Base-by-base conservation (phyloP, 192 early-diverging fungal genomes). In the Backusella psychrophila region DNA sequence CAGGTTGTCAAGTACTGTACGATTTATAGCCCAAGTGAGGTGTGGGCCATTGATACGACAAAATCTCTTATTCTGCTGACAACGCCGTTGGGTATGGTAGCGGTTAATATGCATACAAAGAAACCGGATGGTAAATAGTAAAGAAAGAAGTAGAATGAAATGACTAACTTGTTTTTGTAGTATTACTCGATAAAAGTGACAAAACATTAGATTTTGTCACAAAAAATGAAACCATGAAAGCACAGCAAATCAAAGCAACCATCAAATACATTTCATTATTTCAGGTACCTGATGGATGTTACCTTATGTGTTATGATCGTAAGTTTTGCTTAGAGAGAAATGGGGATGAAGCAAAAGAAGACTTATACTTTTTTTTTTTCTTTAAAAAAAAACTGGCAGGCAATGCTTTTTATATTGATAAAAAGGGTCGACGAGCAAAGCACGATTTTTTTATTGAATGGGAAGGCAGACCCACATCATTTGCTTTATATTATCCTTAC, bases 261-360 rank as follows among this genome's bases (percentile, higher is more conserved):
- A 76, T 94, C 15, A 92, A 92, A 59, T 92, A 92, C 19, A 91
- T 96, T 52, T 87, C 91, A 9, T 85, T 97, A 46, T 97, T 95
- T 83, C 87, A 92, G n/a, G 85, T 93, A 36, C 86, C 87, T 4
- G 84, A 90, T 52, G 89, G 91, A 3, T 89, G 94, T 74, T 96
- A 95, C 80, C 77, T 98, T 41, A 86, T 98, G 33, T 97, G 96
- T 82, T 98, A 98, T 81, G 92, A 96, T 85, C 88, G 93, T 94
- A 86, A 81, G 83, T 74, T 38, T 14, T 34, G 6, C 29, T 26
- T 41, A 44, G 19, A 56, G 7, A 56, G 7, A 3, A 56, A 11
- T 14, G 42, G 42, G 29, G 29, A 29, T 29, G 29, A 29, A 29
- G 21, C 21, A 6, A 56, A 56, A 56, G 8, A 59, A 59, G 23